Evolutionary conservation across 2,329 filamentous ascomycete species (phyloP).

Genomic region (Coniochaeta sp.): DNA sequence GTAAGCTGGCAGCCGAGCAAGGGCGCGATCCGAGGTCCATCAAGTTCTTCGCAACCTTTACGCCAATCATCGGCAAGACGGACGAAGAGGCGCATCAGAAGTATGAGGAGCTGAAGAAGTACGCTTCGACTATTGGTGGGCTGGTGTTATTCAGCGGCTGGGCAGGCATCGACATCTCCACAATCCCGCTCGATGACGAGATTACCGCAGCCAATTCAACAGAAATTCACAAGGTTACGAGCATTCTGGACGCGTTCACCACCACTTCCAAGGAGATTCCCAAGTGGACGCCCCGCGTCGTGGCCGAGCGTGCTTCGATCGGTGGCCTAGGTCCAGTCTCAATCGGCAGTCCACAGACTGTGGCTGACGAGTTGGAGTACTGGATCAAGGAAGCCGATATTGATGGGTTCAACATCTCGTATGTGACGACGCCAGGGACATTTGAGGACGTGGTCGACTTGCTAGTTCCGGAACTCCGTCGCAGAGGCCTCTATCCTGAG

Average conservation of each 20-base stretch:
- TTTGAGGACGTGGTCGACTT: conserved; percentile 44
- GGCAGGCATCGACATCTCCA: conserved; percentile 46
- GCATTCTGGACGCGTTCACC: conserved; percentile 32
- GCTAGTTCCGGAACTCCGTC: conserved; percentile 36
- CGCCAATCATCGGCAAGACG: conserved; percentile 32
- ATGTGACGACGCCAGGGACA: conserved; percentile 41
- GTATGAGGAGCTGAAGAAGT: conserved; percentile 33
- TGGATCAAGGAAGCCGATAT: conserved; percentile 29
- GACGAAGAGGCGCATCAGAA: conserved; percentile 39
- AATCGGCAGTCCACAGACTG: conserved; percentile 34
- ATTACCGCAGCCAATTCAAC: conserved; percentile 40
- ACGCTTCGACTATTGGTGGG: conserved; percentile 39
- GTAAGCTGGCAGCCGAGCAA: conserved; percentile 33
- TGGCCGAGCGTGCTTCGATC: conserved; percentile 37
- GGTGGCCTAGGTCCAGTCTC: conserved; percentile 39
- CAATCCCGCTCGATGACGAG: conserved; percentile 42
- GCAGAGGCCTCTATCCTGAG: conserved; percentile 27
- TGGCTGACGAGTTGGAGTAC: conserved; percentile 38
- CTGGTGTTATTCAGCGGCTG: conserved; percentile 43
- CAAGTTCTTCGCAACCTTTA: conserved; percentile 39
- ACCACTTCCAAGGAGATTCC: conserved; percentile 34
- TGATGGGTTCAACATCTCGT: conserved; percentile 29
- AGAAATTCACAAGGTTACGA: conserved; percentile 37
- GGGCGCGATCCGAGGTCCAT: conserved; percentile 42
- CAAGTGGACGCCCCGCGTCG: conserved; percentile 33